Conservation (phyloP, 148 eudicot species). For the Spergularia bocconei region DNA sequence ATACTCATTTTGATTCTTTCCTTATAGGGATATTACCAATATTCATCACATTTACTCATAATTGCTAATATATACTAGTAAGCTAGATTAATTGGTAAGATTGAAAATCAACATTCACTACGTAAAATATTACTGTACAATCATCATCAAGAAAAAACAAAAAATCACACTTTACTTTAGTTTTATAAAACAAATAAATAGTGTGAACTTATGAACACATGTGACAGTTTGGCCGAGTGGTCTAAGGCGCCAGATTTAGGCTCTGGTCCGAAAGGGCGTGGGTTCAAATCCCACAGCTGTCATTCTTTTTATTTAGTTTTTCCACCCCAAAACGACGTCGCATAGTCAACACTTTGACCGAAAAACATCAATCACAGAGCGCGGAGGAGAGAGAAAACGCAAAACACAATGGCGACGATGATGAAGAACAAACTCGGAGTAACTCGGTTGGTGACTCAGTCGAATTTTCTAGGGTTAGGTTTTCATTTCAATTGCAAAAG, state of each 20-base stretch:
- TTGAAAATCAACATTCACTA: no score
- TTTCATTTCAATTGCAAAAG: constrained; percentile 21
- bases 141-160: no score
- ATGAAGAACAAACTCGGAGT: constrained; percentile 39
- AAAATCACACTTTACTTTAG: no score
- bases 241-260: constrained; percentile 67
- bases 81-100: no score
- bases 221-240: constrained; percentile 59
- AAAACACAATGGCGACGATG: constrained; percentile 38
- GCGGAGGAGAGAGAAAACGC: constrained; percentile 2
- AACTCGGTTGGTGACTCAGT: constrained; percentile 28
- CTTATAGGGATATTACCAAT: no score
- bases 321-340: constrained; percentile 19
- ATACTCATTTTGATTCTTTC: no score
- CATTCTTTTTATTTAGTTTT: constrained; percentile 17
- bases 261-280: constrained; percentile 76
- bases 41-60: no score
- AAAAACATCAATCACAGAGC: no score
- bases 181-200: no score
- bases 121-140: no score
- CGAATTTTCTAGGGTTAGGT: constrained; percentile 12
- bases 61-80: no score
- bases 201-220: no score
- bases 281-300: constrained; percentile 90
- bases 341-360: not conserved